Base-by-base conservation (phyloP, 2,329 filamentous ascomycete species). In the Pseudopyricularia javanii region DNA sequence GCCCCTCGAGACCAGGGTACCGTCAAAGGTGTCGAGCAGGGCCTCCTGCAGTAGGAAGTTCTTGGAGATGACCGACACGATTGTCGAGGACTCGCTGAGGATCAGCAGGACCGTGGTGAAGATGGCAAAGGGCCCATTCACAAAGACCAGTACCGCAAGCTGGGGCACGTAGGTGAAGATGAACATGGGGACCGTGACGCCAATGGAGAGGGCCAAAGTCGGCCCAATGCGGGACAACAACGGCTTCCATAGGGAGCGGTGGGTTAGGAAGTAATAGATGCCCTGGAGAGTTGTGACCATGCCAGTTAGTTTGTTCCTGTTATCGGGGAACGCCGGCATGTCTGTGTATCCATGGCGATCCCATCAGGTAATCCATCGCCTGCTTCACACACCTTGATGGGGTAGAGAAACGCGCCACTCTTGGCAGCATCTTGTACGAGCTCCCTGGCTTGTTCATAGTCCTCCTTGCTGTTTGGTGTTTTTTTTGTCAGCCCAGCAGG, bases 11-110 rank as follows among this genome's bases (percentile, higher is more conserved):
- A 83, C 63, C 24, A 84, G 67, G 0, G 79, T 82, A 32, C 86
- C 89, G 63, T 96, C 91, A 64, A 96, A 96, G 0, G 88, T 91
- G 65, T 96, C 90, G 26, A 93, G 74, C 33, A 96, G 74, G 0
- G 88, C 86, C 56, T 94, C 88, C 58, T 88, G 82, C 47, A 95
- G 79, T 35, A 95, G 69, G 64, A 89, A 91, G 43, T 79, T 84
- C 60, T 83, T 81, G 8, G 80, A 76, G 15, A 82, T 59, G 34
- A 77, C 61, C 57, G 74, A 78, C 58, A 79, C 73, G 53, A 84
- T 72, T 14, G 77, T 74, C 2, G 79, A 75, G 60, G 77, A 81
- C 65, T 83, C 79, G 57, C 72, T 80, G 45, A 84, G 70, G 3
- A 88, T 80, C 20, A 91, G 75, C 8, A 90, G 69, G 2, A 83